Evolutionary conservation across 2,329 filamentous ascomycete genomes (phyloP), one percentile per base, ranked within the genome.

Genomic region (Phoma sp.): DNA sequence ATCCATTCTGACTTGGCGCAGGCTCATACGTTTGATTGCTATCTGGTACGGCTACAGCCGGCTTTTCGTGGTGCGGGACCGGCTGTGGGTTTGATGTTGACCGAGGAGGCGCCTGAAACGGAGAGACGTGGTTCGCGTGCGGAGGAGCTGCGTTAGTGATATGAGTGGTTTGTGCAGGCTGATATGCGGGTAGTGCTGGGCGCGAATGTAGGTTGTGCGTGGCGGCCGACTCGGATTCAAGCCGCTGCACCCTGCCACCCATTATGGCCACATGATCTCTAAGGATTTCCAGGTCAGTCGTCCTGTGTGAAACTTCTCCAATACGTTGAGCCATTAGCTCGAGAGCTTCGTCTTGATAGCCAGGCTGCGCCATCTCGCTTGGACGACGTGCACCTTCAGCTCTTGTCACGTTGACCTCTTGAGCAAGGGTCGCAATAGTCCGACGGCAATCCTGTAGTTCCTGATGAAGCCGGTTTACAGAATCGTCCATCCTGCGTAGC

Each of bases 211-310:
- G 48, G 25, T 33, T 44, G 38, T 43, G 43, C 15, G 40, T 17
- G 13, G 43, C 8, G 4, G 39, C 17, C 19, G 54, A n/a, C 24
- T 52, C 48, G 6, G 48, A 43, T 43, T 57, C 55, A 29, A 78
- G 59, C 10, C 70, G 69, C 46, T 73, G 69, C 21, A 82, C 68
- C 40, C 77, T 78, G 50, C 78, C 77, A 65, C 79, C 80, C 67
- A 82, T 70, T 12, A 82, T 75, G 44, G 81, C 78, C 10, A 82
- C 65, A 44, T 78, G 77, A 60, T 82, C 71, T 58, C 76, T 80
- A 40, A 82, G 57, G 5, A 69, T 74, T 47, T 82, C 80, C 10
- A 82, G 69, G 55, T 82, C 80, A 29, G 75, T 78, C 8, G 75
- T 74, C 62, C 79, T 79, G 41, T 71, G 72, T 7, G 76, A 73